phyloP scores from a whole-genome alignment of 495 filamentous ascomycete species.

The Penicillium turbatum region DNA sequence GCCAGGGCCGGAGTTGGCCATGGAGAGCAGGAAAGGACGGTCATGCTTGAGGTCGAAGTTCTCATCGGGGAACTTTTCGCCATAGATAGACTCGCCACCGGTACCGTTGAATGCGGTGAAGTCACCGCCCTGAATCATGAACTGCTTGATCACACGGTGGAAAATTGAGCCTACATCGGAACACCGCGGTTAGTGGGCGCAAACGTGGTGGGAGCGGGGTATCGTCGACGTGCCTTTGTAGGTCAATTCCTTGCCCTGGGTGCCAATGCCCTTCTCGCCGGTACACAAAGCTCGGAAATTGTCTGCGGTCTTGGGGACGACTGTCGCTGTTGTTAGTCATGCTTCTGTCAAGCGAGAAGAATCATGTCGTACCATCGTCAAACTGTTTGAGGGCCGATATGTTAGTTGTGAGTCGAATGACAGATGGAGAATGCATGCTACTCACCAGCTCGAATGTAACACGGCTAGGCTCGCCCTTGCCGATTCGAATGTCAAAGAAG shows the following conservation, averaged over 20 bases:
- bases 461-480: slow-evolving; percentile 63
- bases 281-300: slow-evolving; percentile 97
- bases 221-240: slow-evolving; percentile 44
- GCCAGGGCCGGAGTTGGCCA: slow-evolving; percentile 92
- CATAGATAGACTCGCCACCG: slow-evolving; percentile 96
- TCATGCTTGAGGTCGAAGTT: slow-evolving; percentile 93
- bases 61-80: slow-evolving; percentile 96
- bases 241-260: slow-evolving; percentile 77
- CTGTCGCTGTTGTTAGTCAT: slow-evolving; percentile 33
- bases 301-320: slow-evolving; percentile 87
- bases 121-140: slow-evolving; percentile 99
- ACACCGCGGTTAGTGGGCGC: slow-evolving; percentile 5
- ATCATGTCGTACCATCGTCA: slow-evolving; percentile 57
- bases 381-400: slow-evolving; percentile 47
- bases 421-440: background rate
- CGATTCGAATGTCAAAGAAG: slow-evolving; percentile 87
- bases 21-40: slow-evolving; percentile 88
- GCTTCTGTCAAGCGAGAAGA: background rate
- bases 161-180: slow-evolving; percentile 62
- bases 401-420: slow-evolving; percentile 18
- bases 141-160: slow-evolving; percentile 97
- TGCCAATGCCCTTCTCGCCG: slow-evolving; percentile 83
- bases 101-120: slow-evolving; percentile 96
- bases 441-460: slow-evolving; percentile 77
- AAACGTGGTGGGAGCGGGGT: slow-evolving; percentile 7